Base-by-base conservation (phyloP, 192 early-diverging fungal genomes). In the Haplosporangium gracile region DNA sequence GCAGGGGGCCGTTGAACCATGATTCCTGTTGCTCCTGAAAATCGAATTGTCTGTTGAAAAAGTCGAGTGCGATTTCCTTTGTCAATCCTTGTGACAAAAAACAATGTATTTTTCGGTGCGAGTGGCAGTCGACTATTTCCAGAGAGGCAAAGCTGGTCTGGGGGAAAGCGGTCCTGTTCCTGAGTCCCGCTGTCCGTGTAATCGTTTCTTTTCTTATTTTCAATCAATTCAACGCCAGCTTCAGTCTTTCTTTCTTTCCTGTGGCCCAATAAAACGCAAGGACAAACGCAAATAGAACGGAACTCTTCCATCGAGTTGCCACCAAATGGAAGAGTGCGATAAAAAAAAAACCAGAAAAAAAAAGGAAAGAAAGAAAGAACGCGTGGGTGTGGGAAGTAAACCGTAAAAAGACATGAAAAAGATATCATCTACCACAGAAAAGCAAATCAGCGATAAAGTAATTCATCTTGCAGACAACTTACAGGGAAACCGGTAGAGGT, bases 401-500 rank as follows among this genome's bases (percentile, higher is more conserved):
- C 74, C 32, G 22, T 38, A 71, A 79, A 57, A 68, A 47, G 42
- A 49, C 18, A 18, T 9, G 15, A 18, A 72, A 45, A 72, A 45
- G 42, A 26, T 29, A 43, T 24, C 42, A 72, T 29, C 74, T 13
- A 55, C 13, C 45, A 9, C 15, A 49, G 47, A 49, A 63, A 32
- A 65, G 60, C 11, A 32, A 65, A 65, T 32, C 55, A 60, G 60
- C 3, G 11, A 13, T 65, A 65, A 65, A 65, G 60, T 65, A 65
- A 65, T 65, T 65, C 60, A 65, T 65, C 10, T 11, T 18, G 13
- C 22, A 72, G 72, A 34, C 38, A 76, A 74, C 79, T 79, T 85
- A 90, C 89, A 74, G 86, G 85, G 60, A 85, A 88, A 24, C 93
- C 93, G 40, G 75, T 73, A 73, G 83, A 70, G 34, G 88, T 78